A percentile compares a stretch with the other conserved stretches of the same genome.
These are phyloP conservation scores for Bothriochloa decipiens DNA, from an alignment of 176 grass and related monocot species.

Conservation along the genomic window DNA sequence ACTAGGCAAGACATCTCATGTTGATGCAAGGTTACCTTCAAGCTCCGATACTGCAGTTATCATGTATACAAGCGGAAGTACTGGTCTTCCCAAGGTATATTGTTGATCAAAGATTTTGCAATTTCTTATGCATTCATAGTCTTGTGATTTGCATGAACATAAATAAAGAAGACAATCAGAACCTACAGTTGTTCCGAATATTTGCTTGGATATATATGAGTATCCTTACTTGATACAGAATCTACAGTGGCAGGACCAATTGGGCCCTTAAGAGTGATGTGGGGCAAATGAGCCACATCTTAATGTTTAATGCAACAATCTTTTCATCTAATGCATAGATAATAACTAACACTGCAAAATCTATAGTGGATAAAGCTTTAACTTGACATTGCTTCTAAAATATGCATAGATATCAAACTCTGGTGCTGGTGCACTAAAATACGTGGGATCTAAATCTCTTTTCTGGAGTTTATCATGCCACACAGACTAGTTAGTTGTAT, in stretches of 20 bases:
- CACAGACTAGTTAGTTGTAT: neutral
- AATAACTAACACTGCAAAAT: neutral
- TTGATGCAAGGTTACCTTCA: constrained; percentile 63
- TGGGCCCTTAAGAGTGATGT: neutral
- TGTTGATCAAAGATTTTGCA: constrained; percentile 23
- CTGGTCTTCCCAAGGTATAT: constrained; percentile 83
- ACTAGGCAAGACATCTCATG: constrained; percentile 61
- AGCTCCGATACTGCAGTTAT: constrained; percentile 76
- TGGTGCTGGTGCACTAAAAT: neutral
- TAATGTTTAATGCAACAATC: neutral
- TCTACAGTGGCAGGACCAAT: neutral
- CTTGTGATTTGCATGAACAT: neutral
- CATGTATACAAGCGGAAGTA: constrained; percentile 96
- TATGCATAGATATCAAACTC: neutral
- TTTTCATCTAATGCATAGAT: neutral
- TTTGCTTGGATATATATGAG: neutral
- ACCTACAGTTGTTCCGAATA: neutral
- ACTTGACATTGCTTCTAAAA: neutral
- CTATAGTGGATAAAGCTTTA: neutral
- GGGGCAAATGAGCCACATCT: neutral
- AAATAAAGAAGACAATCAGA: neutral
- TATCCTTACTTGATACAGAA: neutral
- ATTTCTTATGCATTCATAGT: constrained; percentile 7
- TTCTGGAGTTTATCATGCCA: neutral
- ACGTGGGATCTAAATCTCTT: neutral